Conservation (phyloP, 2,329 filamentous ascomycete species). For the Colletotrichum higginsianum region DNA sequence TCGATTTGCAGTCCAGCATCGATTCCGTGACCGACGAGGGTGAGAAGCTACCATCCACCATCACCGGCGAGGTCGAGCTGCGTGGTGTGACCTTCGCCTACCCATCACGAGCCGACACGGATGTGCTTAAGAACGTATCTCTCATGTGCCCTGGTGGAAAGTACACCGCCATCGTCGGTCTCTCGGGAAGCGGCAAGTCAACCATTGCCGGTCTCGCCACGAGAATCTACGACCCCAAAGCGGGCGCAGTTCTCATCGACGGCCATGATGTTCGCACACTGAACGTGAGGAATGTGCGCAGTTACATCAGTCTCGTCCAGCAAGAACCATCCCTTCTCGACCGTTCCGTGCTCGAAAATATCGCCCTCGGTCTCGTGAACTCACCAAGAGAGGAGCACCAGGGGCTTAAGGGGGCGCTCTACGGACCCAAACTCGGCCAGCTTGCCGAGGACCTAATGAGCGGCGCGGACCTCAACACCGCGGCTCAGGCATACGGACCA, state of each 20-base stretch:
- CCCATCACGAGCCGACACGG: conserved; percentile 57
- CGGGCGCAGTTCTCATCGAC: conserved; percentile 63
- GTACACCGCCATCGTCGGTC: conserved; percentile 70
- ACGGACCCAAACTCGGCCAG: conserved; percentile 63
- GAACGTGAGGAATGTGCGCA: conserved; percentile 61
- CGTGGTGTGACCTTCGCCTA: conserved; percentile 62
- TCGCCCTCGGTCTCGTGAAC: conserved; percentile 64
- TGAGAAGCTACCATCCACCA: conserved; percentile 62
- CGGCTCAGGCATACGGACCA: conserved; percentile 59
- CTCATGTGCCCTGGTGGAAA: conserved; percentile 64
- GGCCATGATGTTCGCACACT: conserved; percentile 63
- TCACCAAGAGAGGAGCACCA: conserved; percentile 57
- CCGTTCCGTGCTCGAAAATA: conserved; percentile 65
- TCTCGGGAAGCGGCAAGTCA: conserved; percentile 72
- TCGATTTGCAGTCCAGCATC: conserved; percentile 65
- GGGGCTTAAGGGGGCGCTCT: conserved; percentile 61
- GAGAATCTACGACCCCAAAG: conserved; percentile 70
- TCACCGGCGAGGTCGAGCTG: conserved; percentile 62
- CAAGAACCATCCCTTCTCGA: conserved; percentile 62
- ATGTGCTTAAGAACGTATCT: conserved; percentile 60
- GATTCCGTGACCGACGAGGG: conserved; percentile 56
- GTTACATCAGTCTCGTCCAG: conserved; percentile 61
- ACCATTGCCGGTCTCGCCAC: conserved; percentile 69
- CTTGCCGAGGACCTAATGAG: conserved; percentile 67
- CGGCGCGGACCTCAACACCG: conserved; percentile 63